Conservation (phyloP, 345 rosid genomes). For the Brassica napus region DNA sequence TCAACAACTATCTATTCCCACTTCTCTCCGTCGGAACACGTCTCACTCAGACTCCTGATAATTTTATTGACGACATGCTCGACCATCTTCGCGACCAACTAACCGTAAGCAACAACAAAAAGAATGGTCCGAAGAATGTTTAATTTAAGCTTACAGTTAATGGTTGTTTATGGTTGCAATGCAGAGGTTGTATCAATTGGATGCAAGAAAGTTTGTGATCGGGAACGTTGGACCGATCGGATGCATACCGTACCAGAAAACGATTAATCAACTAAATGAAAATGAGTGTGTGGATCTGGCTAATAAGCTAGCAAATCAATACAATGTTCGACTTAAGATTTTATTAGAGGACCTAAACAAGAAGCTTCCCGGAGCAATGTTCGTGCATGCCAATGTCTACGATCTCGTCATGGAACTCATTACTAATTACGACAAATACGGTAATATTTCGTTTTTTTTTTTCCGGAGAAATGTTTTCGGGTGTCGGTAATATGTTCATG, state of each 20-base stretch:
- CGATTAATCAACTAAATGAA: slow-evolving; percentile 48
- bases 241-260: slow-evolving; percentile 75
- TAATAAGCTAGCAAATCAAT: slow-evolving; percentile 67
- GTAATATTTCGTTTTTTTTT: slow-evolving; percentile 30
- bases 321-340: slow-evolving; percentile 47
- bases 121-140: background rate
- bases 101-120: slow-evolving; percentile 36
- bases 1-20: slow-evolving; percentile 69
- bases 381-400: slow-evolving; percentile 61
- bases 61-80: slow-evolving; percentile 55
- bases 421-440: slow-evolving; percentile 51
- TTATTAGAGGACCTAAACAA: slow-evolving; percentile 48
- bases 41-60: slow-evolving; percentile 50
- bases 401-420: slow-evolving; percentile 56
- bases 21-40: slow-evolving; percentile 50
- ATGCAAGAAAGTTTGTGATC: slow-evolving; percentile 65
- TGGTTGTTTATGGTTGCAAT: background rate
- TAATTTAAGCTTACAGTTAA: background rate
- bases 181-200: slow-evolving; percentile 66
- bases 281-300: slow-evolving; percentile 49
- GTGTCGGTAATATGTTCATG: too few relatives aligned
- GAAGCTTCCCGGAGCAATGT: slow-evolving; percentile 46
- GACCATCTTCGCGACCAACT: slow-evolving; percentile 62
- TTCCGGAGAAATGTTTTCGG: too few relatives aligned
- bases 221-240: slow-evolving; percentile 82